These are phyloP conservation scores for Xylaria nigripes DNA, from an alignment of 495 filamentous ascomycete species.

Conservation along the genomic window DNA sequence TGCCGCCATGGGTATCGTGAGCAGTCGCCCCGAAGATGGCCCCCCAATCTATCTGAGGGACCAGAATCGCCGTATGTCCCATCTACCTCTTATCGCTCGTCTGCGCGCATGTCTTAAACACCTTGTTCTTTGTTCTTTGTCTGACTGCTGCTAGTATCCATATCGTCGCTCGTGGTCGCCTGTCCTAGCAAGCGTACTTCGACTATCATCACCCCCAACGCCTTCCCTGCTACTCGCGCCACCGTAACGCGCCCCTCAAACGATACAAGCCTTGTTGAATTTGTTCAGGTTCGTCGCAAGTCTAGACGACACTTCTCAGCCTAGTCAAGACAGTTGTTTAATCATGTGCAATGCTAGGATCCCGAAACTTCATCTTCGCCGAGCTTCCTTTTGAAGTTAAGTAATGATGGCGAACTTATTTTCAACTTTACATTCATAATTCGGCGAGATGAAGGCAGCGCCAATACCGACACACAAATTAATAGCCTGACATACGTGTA, in stretches of 20 bases:
- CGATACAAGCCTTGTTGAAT: constrained; percentile 75
- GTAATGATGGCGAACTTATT: constrained; percentile 80
- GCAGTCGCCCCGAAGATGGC: constrained; percentile 83
- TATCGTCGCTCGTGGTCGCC: constrained; percentile 70
- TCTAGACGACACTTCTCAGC: constrained; percentile 2
- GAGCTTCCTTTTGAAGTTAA: constrained; percentile 74
- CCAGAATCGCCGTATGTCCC: constrained; percentile 67
- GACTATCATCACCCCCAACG: constrained; percentile 74
- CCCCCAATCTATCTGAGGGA: constrained; percentile 77
- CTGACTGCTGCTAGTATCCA: constrained; percentile 57
- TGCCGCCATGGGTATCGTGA: constrained; percentile 79
- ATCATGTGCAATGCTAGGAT: constrained; percentile 49
- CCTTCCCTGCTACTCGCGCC: constrained; percentile 77
- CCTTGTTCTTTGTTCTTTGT: neutral
- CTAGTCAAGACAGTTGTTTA: constrained; percentile 7
- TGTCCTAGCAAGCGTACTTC: constrained; percentile 67
- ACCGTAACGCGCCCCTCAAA: constrained; percentile 63
- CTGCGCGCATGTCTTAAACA: constrained; percentile 8
- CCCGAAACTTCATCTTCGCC: constrained; percentile 59
- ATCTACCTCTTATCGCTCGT: constrained; percentile 10
- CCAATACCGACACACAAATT: constrained; percentile 61
- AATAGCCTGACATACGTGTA: constrained; percentile 90
- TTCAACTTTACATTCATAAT: constrained; percentile 91
- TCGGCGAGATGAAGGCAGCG: constrained; percentile 55
- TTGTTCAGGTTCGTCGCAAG: constrained; percentile 67